phyloP scores from a whole-genome alignment of 2,329 filamentous ascomycete genomes.

The Phyllosticta citrichinensis region DNA sequence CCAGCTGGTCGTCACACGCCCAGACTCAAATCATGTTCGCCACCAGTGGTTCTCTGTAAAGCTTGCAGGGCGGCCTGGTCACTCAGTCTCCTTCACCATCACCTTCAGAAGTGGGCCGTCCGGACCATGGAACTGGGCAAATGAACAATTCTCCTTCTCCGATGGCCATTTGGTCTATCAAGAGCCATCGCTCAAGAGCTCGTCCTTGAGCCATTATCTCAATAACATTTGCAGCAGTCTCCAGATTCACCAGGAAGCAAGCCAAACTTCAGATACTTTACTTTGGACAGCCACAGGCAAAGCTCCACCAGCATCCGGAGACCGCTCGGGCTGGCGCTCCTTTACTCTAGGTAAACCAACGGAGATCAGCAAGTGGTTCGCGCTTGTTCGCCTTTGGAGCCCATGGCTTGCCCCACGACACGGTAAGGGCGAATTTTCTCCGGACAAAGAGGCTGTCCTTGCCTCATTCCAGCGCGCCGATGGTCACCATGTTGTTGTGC shows the following conservation, averaged over 20 bases:
- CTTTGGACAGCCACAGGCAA: slow-evolving; percentile 57
- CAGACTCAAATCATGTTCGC: slow-evolving; percentile 11
- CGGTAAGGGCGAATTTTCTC: slow-evolving; percentile 53
- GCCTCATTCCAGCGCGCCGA: slow-evolving; percentile 64
- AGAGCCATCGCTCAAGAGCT: slow-evolving; percentile 20
- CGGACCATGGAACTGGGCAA: slow-evolving; percentile 60
- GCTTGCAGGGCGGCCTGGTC: slow-evolving; percentile 34
- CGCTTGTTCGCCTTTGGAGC: slow-evolving; percentile 66
- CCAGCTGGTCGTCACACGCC: slow-evolving; percentile 6
- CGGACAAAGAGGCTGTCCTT: slow-evolving; percentile 70
- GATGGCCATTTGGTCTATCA: slow-evolving; percentile 56
- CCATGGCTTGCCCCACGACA: slow-evolving; percentile 88
- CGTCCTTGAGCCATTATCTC: slow-evolving; percentile 48
- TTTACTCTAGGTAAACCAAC: slow-evolving; percentile 55
- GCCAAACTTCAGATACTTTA: slow-evolving; percentile 58
- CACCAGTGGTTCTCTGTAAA: slow-evolving; percentile 46
- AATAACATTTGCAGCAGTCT: slow-evolving; percentile 47
- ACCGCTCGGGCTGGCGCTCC: slow-evolving; percentile 47
- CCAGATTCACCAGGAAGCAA: slow-evolving; percentile 42
- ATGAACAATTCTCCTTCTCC: slow-evolving; percentile 50
- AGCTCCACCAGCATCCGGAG: slow-evolving; percentile 46
- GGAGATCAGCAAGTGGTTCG: slow-evolving; percentile 64
- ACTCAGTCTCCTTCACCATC: slow-evolving; percentile 55
- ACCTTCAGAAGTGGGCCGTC: slow-evolving; percentile 50
- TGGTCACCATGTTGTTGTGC: slow-evolving; percentile 65